Evolutionary conservation across 345 rosid genomes (phyloP).

Genomic region (Aquilaria sinensis): DNA sequence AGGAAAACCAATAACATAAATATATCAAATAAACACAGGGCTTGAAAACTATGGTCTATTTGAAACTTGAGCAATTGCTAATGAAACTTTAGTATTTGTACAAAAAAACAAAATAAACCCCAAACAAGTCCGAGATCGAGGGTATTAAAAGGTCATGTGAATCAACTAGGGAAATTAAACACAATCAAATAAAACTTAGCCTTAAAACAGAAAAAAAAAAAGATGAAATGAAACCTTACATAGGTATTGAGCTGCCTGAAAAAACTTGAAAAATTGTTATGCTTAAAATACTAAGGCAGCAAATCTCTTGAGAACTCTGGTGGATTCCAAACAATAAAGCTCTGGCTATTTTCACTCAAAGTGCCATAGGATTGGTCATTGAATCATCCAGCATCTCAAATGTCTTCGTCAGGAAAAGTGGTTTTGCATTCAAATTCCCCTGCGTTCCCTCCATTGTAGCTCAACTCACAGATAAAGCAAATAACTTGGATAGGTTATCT

Average conservation of each 20-base stretch:
- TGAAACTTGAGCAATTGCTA: no score
- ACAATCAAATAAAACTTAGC: not conserved
- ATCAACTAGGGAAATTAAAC: no score
- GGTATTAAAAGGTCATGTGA: no score
- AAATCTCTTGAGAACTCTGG: slow-evolving; percentile 34
- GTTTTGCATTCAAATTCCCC: slow-evolving; percentile 20
- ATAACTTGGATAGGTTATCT: not conserved
- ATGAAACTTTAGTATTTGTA: no score
- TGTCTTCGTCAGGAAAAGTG: slow-evolving; percentile 27
- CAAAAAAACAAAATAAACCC: no score
- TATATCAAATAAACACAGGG: not conserved
- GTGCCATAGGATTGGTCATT: slow-evolving; percentile 17
- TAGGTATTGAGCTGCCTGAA: slow-evolving; percentile 53
- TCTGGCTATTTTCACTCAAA: slow-evolving; percentile 25
- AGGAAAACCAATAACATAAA: not conserved
- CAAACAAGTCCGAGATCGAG: no score
- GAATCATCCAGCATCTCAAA: slow-evolving; percentile 38
- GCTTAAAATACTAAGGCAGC: slow-evolving; percentile 45
- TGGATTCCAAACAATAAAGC: slow-evolving; percentile 45
- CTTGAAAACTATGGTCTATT: no score
- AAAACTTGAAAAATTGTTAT: slow-evolving; percentile 53
- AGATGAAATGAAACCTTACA: slow-evolving; percentile 26
- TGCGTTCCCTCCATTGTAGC: slow-evolving; percentile 31
- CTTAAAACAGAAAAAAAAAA: not conserved
- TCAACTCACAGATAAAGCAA: not conserved